Evolutionary conservation across 2,329 filamentous ascomycete species (phyloP).

Genomic region (Stachybotrys elegans): DNA sequence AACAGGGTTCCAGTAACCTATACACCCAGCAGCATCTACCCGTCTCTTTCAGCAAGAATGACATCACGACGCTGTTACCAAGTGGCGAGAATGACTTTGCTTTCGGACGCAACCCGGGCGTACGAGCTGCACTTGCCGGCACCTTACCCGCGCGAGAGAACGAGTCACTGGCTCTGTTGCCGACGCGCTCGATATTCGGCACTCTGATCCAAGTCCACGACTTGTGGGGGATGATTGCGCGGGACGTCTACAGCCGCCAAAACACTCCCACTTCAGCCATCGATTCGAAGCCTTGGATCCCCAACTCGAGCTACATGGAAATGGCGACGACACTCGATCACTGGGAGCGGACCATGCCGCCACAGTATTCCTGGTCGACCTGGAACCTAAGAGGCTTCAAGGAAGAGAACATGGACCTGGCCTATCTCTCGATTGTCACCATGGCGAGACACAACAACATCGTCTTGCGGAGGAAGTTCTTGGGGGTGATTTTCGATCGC

Average conservation of each 20-base stretch:
- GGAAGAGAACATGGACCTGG: background rate
- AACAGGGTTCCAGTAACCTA: no score
- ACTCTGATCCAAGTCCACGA: background rate
- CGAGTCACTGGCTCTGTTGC: background rate
- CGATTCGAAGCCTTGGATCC: no score
- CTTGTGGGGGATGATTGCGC: conserved; percentile 1
- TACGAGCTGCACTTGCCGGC: background rate
- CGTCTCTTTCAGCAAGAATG: no score
- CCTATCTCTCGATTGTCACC: background rate
- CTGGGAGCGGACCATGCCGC: background rate
- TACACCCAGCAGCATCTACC: no score
- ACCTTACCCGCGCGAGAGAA: background rate
- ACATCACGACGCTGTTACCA: conserved; percentile 1
- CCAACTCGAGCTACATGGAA: no score
- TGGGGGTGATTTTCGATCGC: background rate
- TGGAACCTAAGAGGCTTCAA: conserved; percentile 3
- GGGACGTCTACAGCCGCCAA: background rate
- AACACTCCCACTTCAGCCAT: no score
- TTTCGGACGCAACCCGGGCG: background rate
- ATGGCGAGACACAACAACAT: background rate
- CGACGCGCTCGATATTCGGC: background rate
- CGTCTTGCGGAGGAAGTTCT: background rate
- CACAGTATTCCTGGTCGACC: background rate
- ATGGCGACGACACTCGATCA: no score
- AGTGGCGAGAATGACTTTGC: conserved; percentile 1